Evolutionary conservation across 768 basidiomycete genomes (phyloP), one percentile per base, ranked within the genome.

Genomic region (Sporobolomyces phaffii): DNA sequence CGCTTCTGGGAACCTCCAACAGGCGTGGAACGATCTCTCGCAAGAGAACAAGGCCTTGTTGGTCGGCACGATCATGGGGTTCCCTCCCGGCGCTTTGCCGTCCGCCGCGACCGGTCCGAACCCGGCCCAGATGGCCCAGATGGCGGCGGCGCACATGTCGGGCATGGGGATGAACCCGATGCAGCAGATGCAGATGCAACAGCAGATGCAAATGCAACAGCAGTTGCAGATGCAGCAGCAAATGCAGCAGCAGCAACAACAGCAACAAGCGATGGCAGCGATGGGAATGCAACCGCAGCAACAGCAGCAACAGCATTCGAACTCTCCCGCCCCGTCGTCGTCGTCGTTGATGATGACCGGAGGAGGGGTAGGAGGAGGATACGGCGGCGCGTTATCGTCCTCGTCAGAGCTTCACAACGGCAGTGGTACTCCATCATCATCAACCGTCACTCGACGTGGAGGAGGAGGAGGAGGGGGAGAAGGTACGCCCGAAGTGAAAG

Each of bases 1-100:
- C 91, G 77, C 89, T 88, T 59, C 88, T 88, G 75, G 81, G 89
- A 44, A 73, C 47, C 24, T 73, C 17, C 62, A 51, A n/a, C 68
- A 74, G 57, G 73, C 75, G 17, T 73, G 73, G 70, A 57, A 62
- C 20, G 70, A 69, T 57, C 73, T 77, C 22, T 71, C 75, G 36
- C 56, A 71, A 40, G 74, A 74, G 64, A 60, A 70, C 44, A 75
- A 74, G 69, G 66, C 66, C 8, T 58, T 72, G 33, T 51, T 75
- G 51, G 70, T 73, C 65, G 70, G 62, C 1, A 76, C 75, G 31
- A 76, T 73, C 64, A 81, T 85, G 33, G 85, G 84, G 38, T 82
- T 86, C 84, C 67, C 75, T 65, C 75, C 74, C 17, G 66, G 73
- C 41, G 51, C 60, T 60, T 31, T 45, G 5, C 41, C 56, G 10